Evolutionary conservation across 495 filamentous ascomycete species (phyloP).

Genomic region (Pseudomonodictys pantanalensis): DNA sequence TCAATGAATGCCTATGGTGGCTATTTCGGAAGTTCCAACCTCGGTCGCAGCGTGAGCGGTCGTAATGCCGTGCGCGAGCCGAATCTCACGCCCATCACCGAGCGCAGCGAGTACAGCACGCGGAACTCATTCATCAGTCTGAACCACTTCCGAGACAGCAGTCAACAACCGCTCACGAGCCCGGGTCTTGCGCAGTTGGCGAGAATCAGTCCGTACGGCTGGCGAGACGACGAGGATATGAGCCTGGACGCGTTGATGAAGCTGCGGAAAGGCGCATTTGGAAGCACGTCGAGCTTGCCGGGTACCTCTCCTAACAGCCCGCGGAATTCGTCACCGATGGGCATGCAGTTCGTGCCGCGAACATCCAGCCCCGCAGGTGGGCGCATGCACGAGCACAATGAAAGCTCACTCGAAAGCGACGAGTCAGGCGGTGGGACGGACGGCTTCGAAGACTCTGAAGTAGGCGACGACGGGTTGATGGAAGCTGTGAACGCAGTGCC

Average conservation of each 20-base stretch:
- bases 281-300: conserved; percentile 63
- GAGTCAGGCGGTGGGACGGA: conserved; percentile 15
- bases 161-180: conserved; percentile 45
- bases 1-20: conserved; percentile 73
- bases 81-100: conserved; percentile 92
- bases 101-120: conserved; percentile 92
- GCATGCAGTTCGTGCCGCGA: conserved; percentile 18
- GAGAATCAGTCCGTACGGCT: conserved; percentile 56
- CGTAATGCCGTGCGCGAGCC: conserved; percentile 76
- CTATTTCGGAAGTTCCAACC: conserved; percentile 76
- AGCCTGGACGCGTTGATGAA: conserved; percentile 67
- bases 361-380: conserved; percentile 13
- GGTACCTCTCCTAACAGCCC: conserved; percentile 22
- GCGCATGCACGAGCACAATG: background rate
- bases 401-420: conserved; percentile 10
- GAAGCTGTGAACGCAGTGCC: conserved; percentile 23
- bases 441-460: conserved; percentile 9
- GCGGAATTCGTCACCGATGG: conserved; percentile 32
- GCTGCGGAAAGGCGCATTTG: conserved; percentile 72
- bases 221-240: conserved; percentile 59
- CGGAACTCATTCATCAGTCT: conserved; percentile 83
- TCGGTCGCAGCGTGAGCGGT: conserved; percentile 66
- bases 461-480: conserved; percentile 9
- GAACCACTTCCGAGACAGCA: conserved; percentile 52
- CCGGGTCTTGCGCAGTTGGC: conserved; percentile 72